Base-by-base conservation (phyloP, 1,284 basidiomycete species). In the Ustanciosporium gigantosporum region DNA sequence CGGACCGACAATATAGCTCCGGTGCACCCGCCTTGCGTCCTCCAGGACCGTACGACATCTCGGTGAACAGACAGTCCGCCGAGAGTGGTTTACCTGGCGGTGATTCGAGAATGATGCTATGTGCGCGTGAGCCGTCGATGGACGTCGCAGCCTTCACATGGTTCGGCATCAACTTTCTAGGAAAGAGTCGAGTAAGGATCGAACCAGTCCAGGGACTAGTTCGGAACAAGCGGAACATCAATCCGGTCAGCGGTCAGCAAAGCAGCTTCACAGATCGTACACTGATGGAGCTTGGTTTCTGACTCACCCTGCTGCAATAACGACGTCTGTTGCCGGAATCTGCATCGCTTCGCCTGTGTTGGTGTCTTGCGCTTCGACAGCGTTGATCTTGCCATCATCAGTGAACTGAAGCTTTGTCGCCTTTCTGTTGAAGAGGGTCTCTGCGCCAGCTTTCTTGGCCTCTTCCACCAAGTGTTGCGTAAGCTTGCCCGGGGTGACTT, bases 201-300 rank as follows among this genome's bases (percentile, higher is more conserved):
- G 74, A 72, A 0, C 89, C 84, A 0, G 90, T 90, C 92, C 92
- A 96, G 2, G 90, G 89, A 13, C 91, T 44, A 37, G n/a, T n/a
- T n/a, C n/a, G n/a, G n/a, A n/a, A n/a, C n/a, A n/a, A n/a, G n/a
- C n/a, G n/a, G n/a, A n/a, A n/a, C n/a, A 19, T 15, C 11, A 14
- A 19, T 11, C 16, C 14, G 17, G n/a, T n/a, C n/a, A n/a, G n/a
- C n/a, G n/a, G n/a, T n/a, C n/a, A n/a, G n/a, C n/a, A n/a, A n/a
- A n/a, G n/a, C n/a, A n/a, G n/a, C n/a, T n/a, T n/a, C n/a, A n/a
- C n/a, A n/a, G n/a, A n/a, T n/a, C n/a, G n/a, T n/a, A n/a, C n/a
- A n/a, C n/a, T n/a, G n/a, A n/a, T n/a, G n/a, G n/a, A n/a, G n/a
- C n/a, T n/a, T n/a, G n/a, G n/a, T n/a, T n/a, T n/a, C n/a, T n/a